A percentile compares a stretch with the other conserved stretches of the same genome.
Conservation (phyloP, 306 rosid genomes). For the Ziziphus jujuba region DNA sequence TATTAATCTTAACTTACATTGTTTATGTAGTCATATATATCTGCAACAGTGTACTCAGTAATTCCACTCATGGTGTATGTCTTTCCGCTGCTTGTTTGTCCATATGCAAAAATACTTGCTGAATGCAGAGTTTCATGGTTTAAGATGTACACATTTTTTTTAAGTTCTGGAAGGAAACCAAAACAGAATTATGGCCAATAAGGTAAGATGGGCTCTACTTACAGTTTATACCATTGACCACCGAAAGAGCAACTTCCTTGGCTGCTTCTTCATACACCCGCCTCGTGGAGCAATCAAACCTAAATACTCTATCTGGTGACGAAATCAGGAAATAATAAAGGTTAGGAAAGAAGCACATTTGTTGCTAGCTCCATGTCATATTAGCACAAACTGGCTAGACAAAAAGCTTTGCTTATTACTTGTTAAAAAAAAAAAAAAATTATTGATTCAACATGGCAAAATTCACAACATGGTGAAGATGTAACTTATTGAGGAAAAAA, state of each 20-base stretch:
- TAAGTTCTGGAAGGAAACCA: constrained; percentile 21
- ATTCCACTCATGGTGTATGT: constrained; percentile 93
- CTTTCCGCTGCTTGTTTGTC: constrained; percentile 99
- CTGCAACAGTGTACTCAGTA: constrained; percentile 77
- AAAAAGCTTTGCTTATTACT: neutral
- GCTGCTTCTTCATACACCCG: constrained; percentile 91
- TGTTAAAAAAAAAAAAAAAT: no score
- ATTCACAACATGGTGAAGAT: neutral
- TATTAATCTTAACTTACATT: constrained; percentile 43
- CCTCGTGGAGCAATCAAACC: constrained; percentile 74
- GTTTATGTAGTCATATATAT: constrained; percentile 64
- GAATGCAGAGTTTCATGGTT: constrained; percentile 32
- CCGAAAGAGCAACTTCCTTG: constrained; percentile 90
- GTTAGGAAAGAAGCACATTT: constrained; percentile 29
- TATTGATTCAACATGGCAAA: neutral
- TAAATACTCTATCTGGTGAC: constrained; percentile 76
- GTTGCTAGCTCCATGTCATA: constrained; percentile 16
- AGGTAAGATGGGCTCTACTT: constrained; percentile 35
- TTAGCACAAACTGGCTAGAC: neutral
- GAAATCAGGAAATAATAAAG: constrained; percentile 20
- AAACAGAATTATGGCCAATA: constrained; percentile 17
- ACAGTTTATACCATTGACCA: constrained; percentile 90
- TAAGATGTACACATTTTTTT: neutral
- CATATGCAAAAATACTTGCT: constrained; percentile 98
- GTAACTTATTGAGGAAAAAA: neutral